A percentile compares a stretch with the other conserved stretches of the same genome.
Evolutionary conservation across 352 stramenopile species (phyloP).

Genomic region (Phytophthora litchii): DNA sequence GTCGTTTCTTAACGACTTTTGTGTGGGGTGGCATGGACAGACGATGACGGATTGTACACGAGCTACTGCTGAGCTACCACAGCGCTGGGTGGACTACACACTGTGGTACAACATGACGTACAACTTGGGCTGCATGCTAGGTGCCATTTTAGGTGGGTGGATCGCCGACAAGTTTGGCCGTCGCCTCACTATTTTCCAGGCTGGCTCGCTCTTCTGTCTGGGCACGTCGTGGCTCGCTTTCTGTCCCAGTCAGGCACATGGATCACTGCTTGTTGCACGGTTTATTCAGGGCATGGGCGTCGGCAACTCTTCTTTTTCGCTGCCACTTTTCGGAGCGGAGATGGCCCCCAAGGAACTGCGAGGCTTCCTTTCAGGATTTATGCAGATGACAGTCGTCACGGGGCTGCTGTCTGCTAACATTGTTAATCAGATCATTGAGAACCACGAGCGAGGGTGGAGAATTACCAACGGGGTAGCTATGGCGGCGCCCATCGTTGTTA

Average conservation of each 20-base stretch:
- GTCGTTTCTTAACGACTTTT: constrained; percentile 60
- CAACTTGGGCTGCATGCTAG: constrained; percentile 57
- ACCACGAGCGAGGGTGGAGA: constrained; percentile 43
- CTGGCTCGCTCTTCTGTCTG: constrained; percentile 45
- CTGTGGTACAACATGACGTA: constrained; percentile 64
- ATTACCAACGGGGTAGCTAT: constrained; percentile 53
- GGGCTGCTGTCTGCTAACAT: constrained; percentile 51
- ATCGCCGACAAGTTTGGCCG: constrained; percentile 51
- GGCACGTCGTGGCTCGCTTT: constrained; percentile 49
- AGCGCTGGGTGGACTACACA: constrained; percentile 56
- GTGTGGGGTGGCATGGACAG: constrained; percentile 45
- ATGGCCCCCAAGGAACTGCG: constrained; percentile 68
- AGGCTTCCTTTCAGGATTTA: constrained; percentile 65
- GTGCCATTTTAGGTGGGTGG: constrained; percentile 41
- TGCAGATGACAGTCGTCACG: constrained; percentile 67
- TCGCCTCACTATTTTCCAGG: constrained; percentile 49
- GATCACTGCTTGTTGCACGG: constrained; percentile 39
- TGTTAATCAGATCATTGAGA: constrained; percentile 48
- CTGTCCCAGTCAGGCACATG: constrained; percentile 35
- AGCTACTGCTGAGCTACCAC: constrained; percentile 33
- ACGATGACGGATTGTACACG: constrained; percentile 44
- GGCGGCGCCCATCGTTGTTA: constrained; percentile 50
- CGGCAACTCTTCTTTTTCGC: constrained; percentile 59
- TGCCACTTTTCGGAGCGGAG: constrained; percentile 60
- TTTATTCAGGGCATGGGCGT: constrained; percentile 53